Base-by-base conservation (phyloP, 169 alveolate species). In the Plasmodium fragile region DNA sequence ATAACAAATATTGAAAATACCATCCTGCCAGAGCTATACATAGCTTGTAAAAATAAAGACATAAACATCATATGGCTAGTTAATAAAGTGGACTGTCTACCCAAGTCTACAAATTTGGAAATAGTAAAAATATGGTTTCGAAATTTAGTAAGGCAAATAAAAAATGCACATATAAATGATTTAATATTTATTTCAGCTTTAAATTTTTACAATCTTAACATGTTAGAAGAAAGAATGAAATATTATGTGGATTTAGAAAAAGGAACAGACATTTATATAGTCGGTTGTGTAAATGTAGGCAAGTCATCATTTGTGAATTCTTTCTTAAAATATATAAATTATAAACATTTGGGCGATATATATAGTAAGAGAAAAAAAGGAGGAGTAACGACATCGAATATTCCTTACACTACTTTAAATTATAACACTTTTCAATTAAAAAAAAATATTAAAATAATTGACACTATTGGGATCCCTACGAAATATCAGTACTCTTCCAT, bases 361-460 rank as follows among this genome's bases (percentile, higher is more conserved):
- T 84, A 92, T 32, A 92, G 77, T 69, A 95, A 87, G 79, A 93
- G 97, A 53, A 95, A 95, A 36, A 91, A 95, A 25, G 98, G 98
- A 4, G 98, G 98, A 18, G 97, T 96, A 32, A 97, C 98, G 1
- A 95, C 98, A 52, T 97, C 98, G 2, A 96, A 97, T 18, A 90
- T 97, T 4, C 98, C 98, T 0, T 98, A 98, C 55, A 97, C 98
- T 25, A 97, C 98, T 6, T 89, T 97, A 93, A 96, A 96, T 85
- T 95, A 96, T 81, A 80, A 97, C 28, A 96, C 97, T 6, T 97
- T 97, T 69, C 97, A 97, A 13, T 95, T 97, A 55, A 97, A 96
- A n/a, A 94, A 94, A 49, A 97, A 97, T 36, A 95, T 96, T 84
- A 96, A 96, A 52, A 94, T 97, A 7, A 92, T 97, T 22, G 98